Conservation (phyloP, 768 basidiomycete genomes). For the Dioszegia crocea region DNA sequence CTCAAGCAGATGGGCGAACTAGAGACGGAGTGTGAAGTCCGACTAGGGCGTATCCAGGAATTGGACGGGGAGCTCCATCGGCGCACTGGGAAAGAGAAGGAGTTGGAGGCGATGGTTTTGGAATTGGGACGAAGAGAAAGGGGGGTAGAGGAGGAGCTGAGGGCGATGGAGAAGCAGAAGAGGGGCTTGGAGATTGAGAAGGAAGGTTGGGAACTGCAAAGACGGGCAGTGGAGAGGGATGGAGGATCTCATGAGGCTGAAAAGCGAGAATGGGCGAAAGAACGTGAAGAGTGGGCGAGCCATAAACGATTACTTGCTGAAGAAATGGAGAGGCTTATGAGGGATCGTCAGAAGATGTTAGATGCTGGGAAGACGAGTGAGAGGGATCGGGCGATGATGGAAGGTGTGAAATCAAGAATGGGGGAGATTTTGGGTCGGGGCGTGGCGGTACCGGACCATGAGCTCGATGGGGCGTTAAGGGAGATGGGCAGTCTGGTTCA, state of each 20-base stretch:
- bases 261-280: conserved; percentile 16
- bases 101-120: conserved; percentile 40
- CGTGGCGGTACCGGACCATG: conserved; percentile 20
- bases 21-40: conserved; percentile 18
- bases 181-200: conserved; percentile 21
- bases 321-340: conserved; percentile 17
- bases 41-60: conserved; percentile 14
- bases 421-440: conserved; percentile 28
- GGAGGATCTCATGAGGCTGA: conserved; percentile 20
- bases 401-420: conserved; percentile 20
- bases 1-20: conserved; percentile 24
- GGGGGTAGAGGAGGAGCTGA: conserved; percentile 34
- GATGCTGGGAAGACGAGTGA: conserved; percentile 21
- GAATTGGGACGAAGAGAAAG: conserved; percentile 38
- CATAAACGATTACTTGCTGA: conserved; percentile 20
- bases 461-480: conserved; percentile 30
- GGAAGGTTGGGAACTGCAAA: conserved; percentile 22
- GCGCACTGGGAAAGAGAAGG: conserved; percentile 18
- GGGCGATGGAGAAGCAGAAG: conserved; percentile 22
- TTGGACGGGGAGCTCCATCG: conserved; percentile 20
- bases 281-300: conserved; percentile 18
- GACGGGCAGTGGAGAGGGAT: conserved; percentile 19
- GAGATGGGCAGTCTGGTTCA: conserved; percentile 30
- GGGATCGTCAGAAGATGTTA: conserved; percentile 17
- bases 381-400: conserved; percentile 27